phyloP scores from a whole-genome alignment of 106 monocot species.

The Allium fistulosum region DNA sequence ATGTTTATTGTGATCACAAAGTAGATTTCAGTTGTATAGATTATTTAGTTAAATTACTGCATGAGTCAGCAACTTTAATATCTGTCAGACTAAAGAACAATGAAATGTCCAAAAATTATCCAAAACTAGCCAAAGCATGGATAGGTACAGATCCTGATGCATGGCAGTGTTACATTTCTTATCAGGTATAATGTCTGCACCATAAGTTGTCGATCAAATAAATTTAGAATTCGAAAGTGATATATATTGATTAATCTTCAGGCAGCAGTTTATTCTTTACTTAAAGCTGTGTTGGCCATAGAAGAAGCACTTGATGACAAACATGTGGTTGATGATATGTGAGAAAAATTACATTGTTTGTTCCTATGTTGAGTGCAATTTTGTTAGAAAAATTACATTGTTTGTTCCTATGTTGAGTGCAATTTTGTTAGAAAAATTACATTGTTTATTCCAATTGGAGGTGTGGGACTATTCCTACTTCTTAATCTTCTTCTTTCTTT shows the following conservation, averaged over 20 bases:
- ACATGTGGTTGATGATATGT: slow-evolving; percentile 11
- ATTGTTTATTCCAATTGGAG: too few relatives aligned
- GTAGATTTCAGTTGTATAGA: background rate
- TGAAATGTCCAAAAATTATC: background rate
- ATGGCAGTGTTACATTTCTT: slow-evolving; percentile 4
- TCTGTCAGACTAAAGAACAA: slow-evolving; percentile 3
- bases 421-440: too few relatives aligned
- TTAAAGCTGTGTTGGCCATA: slow-evolving; percentile 12
- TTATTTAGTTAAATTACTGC: slow-evolving; percentile 4
- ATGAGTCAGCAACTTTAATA: slow-evolving; percentile 11
- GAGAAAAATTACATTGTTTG: background rate
- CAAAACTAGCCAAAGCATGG: slow-evolving; percentile 18
- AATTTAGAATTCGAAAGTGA: too few relatives aligned
- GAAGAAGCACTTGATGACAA: background rate
- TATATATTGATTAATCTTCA: background rate
- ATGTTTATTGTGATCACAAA: background rate
- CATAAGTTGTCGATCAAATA: too few relatives aligned
- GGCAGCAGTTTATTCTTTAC: slow-evolving; percentile 17
- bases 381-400: slow-evolving; percentile 3
- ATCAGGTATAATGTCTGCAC: slow-evolving; percentile 7
- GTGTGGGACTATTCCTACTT: too few relatives aligned
- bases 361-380: too few relatives aligned
- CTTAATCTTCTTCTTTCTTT: too few relatives aligned
- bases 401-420: too few relatives aligned
- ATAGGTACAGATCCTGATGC: slow-evolving; percentile 10